Conservation (phyloP, 768 basidiomycete species). For the Mycena filopes region DNA sequence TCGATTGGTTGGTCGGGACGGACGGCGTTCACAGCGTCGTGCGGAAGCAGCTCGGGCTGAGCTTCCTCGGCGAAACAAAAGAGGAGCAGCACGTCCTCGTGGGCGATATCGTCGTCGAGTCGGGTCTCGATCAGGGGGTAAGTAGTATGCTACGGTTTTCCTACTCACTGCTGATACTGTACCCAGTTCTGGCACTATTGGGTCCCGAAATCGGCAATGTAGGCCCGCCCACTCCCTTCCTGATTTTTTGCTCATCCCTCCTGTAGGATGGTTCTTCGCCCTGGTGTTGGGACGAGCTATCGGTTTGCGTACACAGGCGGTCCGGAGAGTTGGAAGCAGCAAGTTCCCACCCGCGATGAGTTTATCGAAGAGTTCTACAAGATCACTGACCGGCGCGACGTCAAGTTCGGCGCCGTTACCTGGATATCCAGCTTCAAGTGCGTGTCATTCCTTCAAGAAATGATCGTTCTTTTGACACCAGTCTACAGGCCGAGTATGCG, state of each 20-base stretch:
- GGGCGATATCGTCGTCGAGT: slow-evolving; percentile 53
- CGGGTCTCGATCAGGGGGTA: slow-evolving; percentile 42
- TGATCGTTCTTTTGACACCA: neutral
- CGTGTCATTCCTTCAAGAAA: slow-evolving; percentile 2
- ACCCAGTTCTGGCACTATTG: slow-evolving; percentile 42
- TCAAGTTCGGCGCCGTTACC: slow-evolving; percentile 43
- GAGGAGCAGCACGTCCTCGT: slow-evolving; percentile 39
- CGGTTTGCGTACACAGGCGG: slow-evolving; percentile 6
- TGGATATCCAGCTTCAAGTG: slow-evolving; percentile 43
- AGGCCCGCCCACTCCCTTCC: neutral
- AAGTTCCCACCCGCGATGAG: slow-evolving; percentile 33
- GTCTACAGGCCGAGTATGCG: slow-evolving; percentile 54
- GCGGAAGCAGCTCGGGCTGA: slow-evolving; percentile 52
- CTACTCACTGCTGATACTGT: too few relatives aligned
- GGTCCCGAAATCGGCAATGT: slow-evolving; percentile 31
- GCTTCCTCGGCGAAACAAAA: slow-evolving; percentile 53
- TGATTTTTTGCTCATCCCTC: neutral
- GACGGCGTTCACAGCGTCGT: slow-evolving; percentile 53
- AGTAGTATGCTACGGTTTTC: too few relatives aligned
- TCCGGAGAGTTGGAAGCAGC: slow-evolving; percentile 23
- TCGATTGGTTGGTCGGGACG: slow-evolving; percentile 50
- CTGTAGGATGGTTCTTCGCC: neutral
- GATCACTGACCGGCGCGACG: slow-evolving; percentile 38
- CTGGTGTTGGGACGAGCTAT: neutral
- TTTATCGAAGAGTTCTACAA: slow-evolving; percentile 44